A percentile compares a stretch with the other conserved stretches of the same genome.
Conservation (phyloP, 1,139 yeast species). For the Suhomyces taliae region DNA sequence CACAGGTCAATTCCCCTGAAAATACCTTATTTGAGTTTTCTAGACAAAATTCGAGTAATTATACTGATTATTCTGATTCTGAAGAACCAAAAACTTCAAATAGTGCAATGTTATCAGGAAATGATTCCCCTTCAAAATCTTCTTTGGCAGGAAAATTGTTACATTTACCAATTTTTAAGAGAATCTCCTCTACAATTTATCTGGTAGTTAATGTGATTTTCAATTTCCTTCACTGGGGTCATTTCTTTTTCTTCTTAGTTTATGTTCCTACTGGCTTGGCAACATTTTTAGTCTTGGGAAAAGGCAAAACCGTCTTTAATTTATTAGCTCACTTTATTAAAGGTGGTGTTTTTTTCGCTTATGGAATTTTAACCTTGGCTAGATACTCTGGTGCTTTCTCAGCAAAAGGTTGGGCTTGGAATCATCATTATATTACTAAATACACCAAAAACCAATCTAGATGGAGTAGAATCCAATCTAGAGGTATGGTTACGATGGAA, state of each 20-base stretch:
- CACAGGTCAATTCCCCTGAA: conserved; percentile 30
- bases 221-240: conserved; percentile 59
- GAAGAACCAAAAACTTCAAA: conserved; percentile 19
- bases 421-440: conserved; percentile 45
- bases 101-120: conserved; percentile 13
- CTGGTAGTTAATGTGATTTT: conserved; percentile 34
- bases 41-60: conserved; percentile 10
- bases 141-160: conserved; percentile 6
- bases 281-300: conserved; percentile 68
- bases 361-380: conserved; percentile 76
- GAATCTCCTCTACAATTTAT: conserved; percentile 6
- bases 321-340: conserved; percentile 92
- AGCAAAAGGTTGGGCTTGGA: conserved; percentile 91
- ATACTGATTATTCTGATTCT: conserved; percentile 16
- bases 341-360: conserved; percentile 81
- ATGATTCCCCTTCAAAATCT: neutral
- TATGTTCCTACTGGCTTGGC: conserved; percentile 77
- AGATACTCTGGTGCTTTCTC: conserved; percentile 84
- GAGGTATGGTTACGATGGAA: conserved; percentile 76
- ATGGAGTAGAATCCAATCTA: conserved; percentile 47
- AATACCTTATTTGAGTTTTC: conserved; percentile 39
- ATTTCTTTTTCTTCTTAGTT: conserved; percentile 59
- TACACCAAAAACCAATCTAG: conserved; percentile 21
- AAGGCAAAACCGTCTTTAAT: conserved; percentile 67
- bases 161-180: conserved; percentile 12